These are phyloP conservation scores for Cornus suecica DNA, from an alignment of 148 eudicot species.

Conservation along the genomic window DNA sequence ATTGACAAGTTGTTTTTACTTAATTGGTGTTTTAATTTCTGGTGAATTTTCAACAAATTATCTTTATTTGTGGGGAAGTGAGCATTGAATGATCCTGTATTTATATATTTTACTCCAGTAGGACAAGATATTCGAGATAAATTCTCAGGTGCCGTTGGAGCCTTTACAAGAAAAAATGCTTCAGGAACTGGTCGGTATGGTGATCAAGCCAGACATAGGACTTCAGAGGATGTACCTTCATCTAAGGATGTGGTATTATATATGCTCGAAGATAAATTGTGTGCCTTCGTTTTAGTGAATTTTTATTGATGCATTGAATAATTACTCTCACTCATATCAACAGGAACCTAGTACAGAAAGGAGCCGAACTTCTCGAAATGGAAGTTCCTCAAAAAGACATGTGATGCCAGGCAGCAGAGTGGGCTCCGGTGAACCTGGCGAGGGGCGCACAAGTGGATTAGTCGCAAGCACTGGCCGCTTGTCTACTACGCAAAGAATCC, in stretches of 20 bases:
- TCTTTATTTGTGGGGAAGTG: no score
- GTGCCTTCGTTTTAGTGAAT: background rate
- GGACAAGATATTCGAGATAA: constrained; percentile 79
- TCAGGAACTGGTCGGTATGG: constrained; percentile 48
- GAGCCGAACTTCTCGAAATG: constrained; percentile 47
- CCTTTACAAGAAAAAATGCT: constrained; percentile 67
- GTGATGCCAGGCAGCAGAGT: constrained; percentile 51
- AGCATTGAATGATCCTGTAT: no score
- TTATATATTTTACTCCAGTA: constrained; percentile 26
- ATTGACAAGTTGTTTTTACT: background rate
- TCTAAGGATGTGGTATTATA: constrained; percentile 75
- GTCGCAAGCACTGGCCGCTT: constrained; percentile 42
- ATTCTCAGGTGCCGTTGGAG: constrained; percentile 80
- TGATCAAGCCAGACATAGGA: constrained; percentile 52
- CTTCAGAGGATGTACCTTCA: constrained; percentile 58
- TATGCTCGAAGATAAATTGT: background rate
- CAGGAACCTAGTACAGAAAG: constrained; percentile 67
- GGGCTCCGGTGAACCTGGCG: constrained; percentile 48
- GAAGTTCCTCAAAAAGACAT: constrained; percentile 67
- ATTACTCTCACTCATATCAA: background rate
- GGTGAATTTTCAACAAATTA: background rate
- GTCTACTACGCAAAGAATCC: constrained; percentile 51
- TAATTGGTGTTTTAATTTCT: background rate
- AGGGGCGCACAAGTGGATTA: constrained; percentile 35
- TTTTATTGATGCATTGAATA: background rate